A percentile compares a stretch with the other conserved stretches of the same genome.
phyloP scores from a whole-genome alignment of 2,329 filamentous ascomycete genomes.

The Microsporum audouinii region DNA sequence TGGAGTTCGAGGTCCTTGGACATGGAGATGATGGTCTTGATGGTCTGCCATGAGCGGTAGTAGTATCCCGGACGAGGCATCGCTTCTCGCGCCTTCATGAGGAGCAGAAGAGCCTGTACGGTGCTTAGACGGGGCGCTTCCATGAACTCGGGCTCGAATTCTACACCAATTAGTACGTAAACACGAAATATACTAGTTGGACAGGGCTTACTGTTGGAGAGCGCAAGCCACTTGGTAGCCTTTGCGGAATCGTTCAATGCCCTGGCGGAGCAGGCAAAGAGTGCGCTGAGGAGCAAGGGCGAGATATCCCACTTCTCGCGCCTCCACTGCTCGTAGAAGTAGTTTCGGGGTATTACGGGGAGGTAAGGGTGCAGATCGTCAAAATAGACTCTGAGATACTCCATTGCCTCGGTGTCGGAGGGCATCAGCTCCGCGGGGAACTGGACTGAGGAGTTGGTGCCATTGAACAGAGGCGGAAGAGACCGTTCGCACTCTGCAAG shows the following conservation, averaged over 20 bases:
- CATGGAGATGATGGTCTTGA: slow-evolving; percentile 87
- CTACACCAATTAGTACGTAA: slow-evolving; percentile 33
- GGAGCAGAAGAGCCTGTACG: slow-evolving; percentile 74
- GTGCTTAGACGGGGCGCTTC: slow-evolving; percentile 84
- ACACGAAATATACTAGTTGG: neutral
- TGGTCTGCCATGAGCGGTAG: slow-evolving; percentile 92
- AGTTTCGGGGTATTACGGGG: slow-evolving; percentile 69
- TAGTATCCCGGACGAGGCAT: slow-evolving; percentile 89
- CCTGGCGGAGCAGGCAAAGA: slow-evolving; percentile 80
- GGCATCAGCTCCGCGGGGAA: slow-evolving; percentile 94
- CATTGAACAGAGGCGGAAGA: slow-evolving; percentile 55
- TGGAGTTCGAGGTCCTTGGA: slow-evolving; percentile 81
- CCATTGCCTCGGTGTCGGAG: slow-evolving; percentile 64
- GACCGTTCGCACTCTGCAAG: slow-evolving; percentile 52
- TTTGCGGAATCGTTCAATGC: slow-evolving; percentile 41
- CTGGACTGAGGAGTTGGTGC: slow-evolving; percentile 64
- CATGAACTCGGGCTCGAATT: slow-evolving; percentile 86
- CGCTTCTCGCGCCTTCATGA: slow-evolving; percentile 86
- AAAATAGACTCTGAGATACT: slow-evolving; percentile 88
- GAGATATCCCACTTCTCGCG: slow-evolving; percentile 73
- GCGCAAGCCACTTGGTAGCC: slow-evolving; percentile 83
- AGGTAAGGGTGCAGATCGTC: slow-evolving; percentile 83
- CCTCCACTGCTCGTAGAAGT: slow-evolving; percentile 85
- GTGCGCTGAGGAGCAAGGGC: slow-evolving; percentile 73
- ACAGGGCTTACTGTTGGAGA: slow-evolving; percentile 41